Evolutionary conservation across 306 rosid species (phyloP).

Genomic region (Vachellia collinsii): DNA sequence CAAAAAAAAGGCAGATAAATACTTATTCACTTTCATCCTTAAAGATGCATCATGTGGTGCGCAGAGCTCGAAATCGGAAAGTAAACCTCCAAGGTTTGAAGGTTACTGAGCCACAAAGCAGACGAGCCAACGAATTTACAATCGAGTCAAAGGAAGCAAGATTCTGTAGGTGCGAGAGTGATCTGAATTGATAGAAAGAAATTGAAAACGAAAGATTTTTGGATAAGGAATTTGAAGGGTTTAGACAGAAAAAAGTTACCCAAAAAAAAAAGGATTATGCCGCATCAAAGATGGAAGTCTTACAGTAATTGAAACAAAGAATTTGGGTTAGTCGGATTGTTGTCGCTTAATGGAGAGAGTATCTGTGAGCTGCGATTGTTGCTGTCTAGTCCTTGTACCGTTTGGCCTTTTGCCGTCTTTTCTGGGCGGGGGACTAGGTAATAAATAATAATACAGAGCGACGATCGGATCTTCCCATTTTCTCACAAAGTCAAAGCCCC

Average conservation of each 20-base stretch:
- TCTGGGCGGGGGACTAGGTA: conserved; percentile 49
- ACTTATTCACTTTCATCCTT: background rate
- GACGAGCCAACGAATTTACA: background rate
- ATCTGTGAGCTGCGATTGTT: conserved; percentile 23
- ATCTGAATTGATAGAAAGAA: conserved; percentile 40
- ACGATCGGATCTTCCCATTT: conserved; percentile 62
- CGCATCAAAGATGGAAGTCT: conserved; percentile 35
- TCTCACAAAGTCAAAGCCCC: conserved; percentile 59
- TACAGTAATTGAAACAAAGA: conserved; percentile 50
- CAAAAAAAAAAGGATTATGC: conserved; percentile 22
- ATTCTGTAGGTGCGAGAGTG: conserved; percentile 37
- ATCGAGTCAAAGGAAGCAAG: conserved; percentile 42
- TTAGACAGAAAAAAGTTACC: conserved; percentile 36
- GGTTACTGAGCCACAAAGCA: conserved; percentile 32
- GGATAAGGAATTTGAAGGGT: conserved; percentile 40
- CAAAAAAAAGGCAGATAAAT: background rate
- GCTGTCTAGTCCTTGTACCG: conserved; percentile 23
- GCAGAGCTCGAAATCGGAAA: conserved; percentile 34
- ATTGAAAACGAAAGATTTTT: conserved; percentile 34
- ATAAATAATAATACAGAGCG: conserved; percentile 50
- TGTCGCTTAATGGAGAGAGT: conserved; percentile 23
- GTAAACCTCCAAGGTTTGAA: conserved; percentile 10
- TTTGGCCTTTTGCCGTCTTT: conserved; percentile 42
- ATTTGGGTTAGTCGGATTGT: conserved; percentile 17
- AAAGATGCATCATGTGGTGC: conserved; percentile 28